These are phyloP conservation scores for Luvunga scandens DNA, from an alignment of 345 rosid genomes.

Conservation along the genomic window DNA sequence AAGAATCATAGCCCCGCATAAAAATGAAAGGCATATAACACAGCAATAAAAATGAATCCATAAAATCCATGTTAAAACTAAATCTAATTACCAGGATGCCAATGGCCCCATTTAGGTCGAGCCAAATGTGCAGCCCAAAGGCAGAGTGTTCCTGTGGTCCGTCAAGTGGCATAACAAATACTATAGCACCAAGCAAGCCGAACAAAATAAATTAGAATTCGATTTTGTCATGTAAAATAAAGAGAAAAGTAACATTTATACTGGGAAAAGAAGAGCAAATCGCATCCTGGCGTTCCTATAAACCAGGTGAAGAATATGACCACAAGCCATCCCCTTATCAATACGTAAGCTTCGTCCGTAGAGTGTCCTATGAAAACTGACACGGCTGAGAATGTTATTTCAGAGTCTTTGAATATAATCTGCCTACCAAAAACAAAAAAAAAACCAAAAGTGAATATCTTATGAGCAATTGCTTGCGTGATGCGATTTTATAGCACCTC, in stretches of 20 bases:
- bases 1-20: too few relatives aligned
- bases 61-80: too few relatives aligned
- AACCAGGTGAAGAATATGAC: constrained; percentile 64
- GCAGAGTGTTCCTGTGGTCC: constrained; percentile 71
- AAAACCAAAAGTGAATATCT: not conserved
- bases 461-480: too few relatives aligned
- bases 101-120: constrained; percentile 61
- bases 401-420: constrained; percentile 57
- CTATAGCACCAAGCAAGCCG: too few relatives aligned
- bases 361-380: constrained; percentile 57
- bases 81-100: constrained; percentile 9
- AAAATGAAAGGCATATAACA: too few relatives aligned
- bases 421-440: constrained; percentile 11
- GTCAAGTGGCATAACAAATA: not conserved
- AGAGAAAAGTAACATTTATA: constrained; percentile 4
- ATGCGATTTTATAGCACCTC: too few relatives aligned
- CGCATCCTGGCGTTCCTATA: constrained; percentile 61
- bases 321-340: constrained; percentile 68
- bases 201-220: too few relatives aligned
- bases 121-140: constrained; percentile 68
- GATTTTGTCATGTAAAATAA: not conserved
- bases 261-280: constrained; percentile 70
- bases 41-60: too few relatives aligned
- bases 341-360: constrained; percentile 54
- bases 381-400: constrained; percentile 61